phyloP scores from a whole-genome alignment of 345 rosid species.

The Aurinia saxatilis region DNA sequence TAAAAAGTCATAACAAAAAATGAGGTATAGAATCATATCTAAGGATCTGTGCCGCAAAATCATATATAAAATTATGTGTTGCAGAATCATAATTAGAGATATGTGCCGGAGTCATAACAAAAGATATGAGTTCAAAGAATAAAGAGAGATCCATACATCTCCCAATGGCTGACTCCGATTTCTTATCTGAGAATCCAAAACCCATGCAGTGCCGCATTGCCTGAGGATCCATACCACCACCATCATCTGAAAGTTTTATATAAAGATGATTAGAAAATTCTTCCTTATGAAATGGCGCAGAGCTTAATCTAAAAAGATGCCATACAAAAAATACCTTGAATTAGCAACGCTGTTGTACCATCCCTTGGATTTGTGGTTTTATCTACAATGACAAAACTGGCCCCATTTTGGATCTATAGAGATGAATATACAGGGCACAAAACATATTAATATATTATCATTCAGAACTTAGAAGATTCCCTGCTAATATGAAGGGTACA shows the following conservation, averaged over 20 bases:
- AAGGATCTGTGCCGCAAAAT: constrained; percentile 7
- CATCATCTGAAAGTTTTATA: constrained; percentile 54
- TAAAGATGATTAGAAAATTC: neutral
- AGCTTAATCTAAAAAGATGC: constrained; percentile 1
- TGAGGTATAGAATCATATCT: neutral
- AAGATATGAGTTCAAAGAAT: constrained; percentile 13
- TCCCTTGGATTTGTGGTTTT: constrained; percentile 70
- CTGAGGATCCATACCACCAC: constrained; percentile 96
- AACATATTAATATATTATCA: constrained; percentile 21
- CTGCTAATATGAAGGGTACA: constrained; percentile 2
- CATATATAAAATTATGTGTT: constrained; percentile 3
- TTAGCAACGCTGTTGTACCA: constrained; percentile 57
- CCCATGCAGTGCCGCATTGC: constrained; percentile 85
- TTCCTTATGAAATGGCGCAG: neutral
- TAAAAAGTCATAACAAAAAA: constrained; percentile 36
- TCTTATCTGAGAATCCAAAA: constrained; percentile 95
- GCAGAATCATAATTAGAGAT: constrained; percentile 4
- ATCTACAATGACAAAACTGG: constrained; percentile 90
- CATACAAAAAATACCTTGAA: constrained; percentile 54
- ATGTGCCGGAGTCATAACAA: neutral
- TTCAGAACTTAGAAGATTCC: constrained; percentile 10
- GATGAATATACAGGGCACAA: constrained; percentile 27
- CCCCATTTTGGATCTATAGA: constrained; percentile 90
- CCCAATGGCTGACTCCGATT: constrained; percentile 69
- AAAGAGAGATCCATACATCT: constrained; percentile 43